Base-by-base conservation (phyloP, 1,284 basidiomycete genomes). In the Leccinum pallidistipes region DNA sequence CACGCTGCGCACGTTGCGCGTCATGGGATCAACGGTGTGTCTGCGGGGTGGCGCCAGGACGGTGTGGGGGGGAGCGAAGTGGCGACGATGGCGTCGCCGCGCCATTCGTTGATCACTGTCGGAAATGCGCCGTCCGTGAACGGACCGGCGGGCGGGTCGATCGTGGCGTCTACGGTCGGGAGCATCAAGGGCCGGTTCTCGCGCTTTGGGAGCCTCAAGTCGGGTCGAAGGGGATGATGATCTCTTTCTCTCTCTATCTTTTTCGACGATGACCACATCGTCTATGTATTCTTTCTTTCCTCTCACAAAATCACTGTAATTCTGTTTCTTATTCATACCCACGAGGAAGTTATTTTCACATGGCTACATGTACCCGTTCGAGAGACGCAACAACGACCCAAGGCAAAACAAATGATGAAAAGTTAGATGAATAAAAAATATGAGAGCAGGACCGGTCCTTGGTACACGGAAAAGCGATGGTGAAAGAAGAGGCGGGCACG, bases 21-120 rank as follows among this genome's bases (percentile, higher is more conserved):
- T 32, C 89, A 93, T 68, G 91, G 91, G 3, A 88, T 93, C 74
- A 87, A 86, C 55, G 90, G 88, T 1, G 86, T 93, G 2, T 83
- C 90, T 18, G 89, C 86, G 2, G 87, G 86, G 6, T 90, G 88
- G 49, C 90, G 87, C 12, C 84, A 83, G 31, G 88, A 90, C 51
- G 78, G 75, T 50, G 74, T 76, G 5, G n/a, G 40, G 81, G 80
- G 0, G 24, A 85, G 82, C 65, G 89, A 90, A 10, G 43, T 47
- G 66, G 80, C 81, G 1, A 74, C 85, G 12, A 36, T 79, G 3
- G 85, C 82, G 55, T 91, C 90, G 5, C 86, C 85, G 16, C 86
- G 84, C 49, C 84, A 87, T 62, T 92, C 90, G 5, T 82, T 88
- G 71, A 84, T 91, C 55, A 90, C 90, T 62, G 86, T 81, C 16